Evolutionary conservation across 1,139 yeast genomes (phyloP), one percentile per base, ranked within the genome.

Genomic region (Candida anutae): DNA sequence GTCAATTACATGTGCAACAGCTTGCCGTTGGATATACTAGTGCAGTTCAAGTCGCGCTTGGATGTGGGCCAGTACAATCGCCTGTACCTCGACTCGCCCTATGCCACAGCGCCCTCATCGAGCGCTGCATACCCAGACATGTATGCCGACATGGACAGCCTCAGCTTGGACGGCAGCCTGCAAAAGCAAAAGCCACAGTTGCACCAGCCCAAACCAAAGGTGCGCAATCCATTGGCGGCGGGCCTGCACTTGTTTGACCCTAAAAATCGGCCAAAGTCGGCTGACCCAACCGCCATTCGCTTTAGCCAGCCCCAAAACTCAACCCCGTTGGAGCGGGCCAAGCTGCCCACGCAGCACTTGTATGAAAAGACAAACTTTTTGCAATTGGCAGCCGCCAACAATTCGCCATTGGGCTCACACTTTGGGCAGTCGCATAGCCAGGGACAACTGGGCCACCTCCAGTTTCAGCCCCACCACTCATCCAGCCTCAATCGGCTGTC

Each of bases 1-100:
- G 62, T 77, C 46, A 84, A 78, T 39, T 66, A 75, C 40, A 72
- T 55, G 46, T 77, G 55, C 56, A 67, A 35, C 50, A 65, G 40
- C 45, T 73, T 53, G 48, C 72, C 58, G 46, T 60, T 47, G 60
- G 77, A 46, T 62, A 69, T 40, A 37, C 69, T 53, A 50, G 58
- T 46, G 51, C 65, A 61, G 45, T 73, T 44, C 57, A 65, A 58
- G 43, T 53, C 55, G 40, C 59, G 57, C 33, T 46, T 63, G 31
- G 69, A 62, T 26, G 35, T 38, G 28, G 27, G 23, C 14, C 42
- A 27, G 29, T 34, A 23, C 30, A 30, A 24, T 18, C 16, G 12
- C 15, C n/a, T 8, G 19, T 25, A 29, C n/a, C 17, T 20, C 4
- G 29, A 34, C 28, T 32, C 39, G 4, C 40, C 40, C 5, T 37